These are phyloP conservation scores for Nicotiana paniculata DNA, from an alignment of 257 asterid species.

Conservation along the genomic window DNA sequence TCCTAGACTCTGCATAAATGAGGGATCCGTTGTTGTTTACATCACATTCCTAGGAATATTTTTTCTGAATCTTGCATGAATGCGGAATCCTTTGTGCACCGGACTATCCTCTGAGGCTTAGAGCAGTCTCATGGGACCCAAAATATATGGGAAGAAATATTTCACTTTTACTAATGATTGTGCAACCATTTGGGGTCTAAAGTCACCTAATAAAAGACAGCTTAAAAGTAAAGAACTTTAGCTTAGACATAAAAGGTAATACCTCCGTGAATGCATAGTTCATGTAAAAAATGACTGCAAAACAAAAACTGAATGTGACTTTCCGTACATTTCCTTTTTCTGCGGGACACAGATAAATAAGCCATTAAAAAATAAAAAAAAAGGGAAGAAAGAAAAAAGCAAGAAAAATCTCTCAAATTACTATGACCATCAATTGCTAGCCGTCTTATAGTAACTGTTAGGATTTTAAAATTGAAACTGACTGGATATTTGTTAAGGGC, in stretches of 20 bases:
- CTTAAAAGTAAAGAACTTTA: not conserved
- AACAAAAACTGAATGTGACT: not conserved
- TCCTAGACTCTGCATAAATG: no score
- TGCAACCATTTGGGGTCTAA: not conserved
- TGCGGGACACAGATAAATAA: not conserved
- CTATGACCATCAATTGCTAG: not conserved
- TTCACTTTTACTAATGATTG: conserved; percentile 1
- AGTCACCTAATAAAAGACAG: not conserved
- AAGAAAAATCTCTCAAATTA: not conserved
- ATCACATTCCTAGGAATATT: no score
- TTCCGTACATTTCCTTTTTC: not conserved
- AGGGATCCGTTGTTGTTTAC: no score
- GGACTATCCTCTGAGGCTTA: not conserved
- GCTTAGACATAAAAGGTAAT: not conserved
- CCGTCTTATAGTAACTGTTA: not conserved
- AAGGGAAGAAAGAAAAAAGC: not conserved
- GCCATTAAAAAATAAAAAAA: not conserved
- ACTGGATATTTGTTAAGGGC: not conserved
- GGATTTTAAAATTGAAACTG: no score
- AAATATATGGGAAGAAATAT: not conserved
- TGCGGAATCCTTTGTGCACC: no score
- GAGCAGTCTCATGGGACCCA: not conserved
- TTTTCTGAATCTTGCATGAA: no score
- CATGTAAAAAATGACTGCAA: not conserved
- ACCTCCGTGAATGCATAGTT: not conserved